Base-by-base conservation (phyloP, 1,284 basidiomycete genomes). In the Flammula alnicola region DNA sequence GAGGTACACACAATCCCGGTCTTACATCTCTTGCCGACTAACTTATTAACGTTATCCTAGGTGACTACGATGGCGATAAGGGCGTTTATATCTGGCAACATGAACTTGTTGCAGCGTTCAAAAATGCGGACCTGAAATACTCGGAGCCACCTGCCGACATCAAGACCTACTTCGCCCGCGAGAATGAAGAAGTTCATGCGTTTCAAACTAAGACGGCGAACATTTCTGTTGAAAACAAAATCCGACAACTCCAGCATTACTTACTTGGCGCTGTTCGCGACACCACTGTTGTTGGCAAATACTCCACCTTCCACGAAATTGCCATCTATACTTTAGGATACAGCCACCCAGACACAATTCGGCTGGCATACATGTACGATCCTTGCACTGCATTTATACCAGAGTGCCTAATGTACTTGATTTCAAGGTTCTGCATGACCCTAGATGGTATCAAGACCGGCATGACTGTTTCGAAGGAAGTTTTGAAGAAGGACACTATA, bases 371-470 rank as follows among this genome's bases (percentile, higher is more conserved):
- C 54, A 81, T 83, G 84, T 85, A 52, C 56, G 79, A 22, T 39
- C 35, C 25, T 14, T 17, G n/a, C 25, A 7, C 30, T 11, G 20
- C 4, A 11, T 16, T 27, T 36, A 10, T 36, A 37, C 4, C 5
- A 12, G 20, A 33, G n/a, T n/a, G n/a, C n/a, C 32, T 22, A 23
- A 29, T 16, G 6, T 32, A 42, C 45, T 29, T 9, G 4, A 46
- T 22, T 23, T 23, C 14, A 1, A 86, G 84, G 69, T 87, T 86
- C 56, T 81, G 78, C 55, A 76, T 74, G 31, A 69, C 78, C 5
- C 73, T 87, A 2, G 84, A 87, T 57, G 79, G 80, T 1, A 62
- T 74, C 5, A 86, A 86, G 60, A 81, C 79, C n/a, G 84, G 84
- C 0, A 66, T 81, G 38, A 71, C 67, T 1, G 72, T 84, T 22